Evolutionary conservation across 192 early-diverging fungal genomes (phyloP).

Genomic region (Blastocladiella britannica): DNA sequence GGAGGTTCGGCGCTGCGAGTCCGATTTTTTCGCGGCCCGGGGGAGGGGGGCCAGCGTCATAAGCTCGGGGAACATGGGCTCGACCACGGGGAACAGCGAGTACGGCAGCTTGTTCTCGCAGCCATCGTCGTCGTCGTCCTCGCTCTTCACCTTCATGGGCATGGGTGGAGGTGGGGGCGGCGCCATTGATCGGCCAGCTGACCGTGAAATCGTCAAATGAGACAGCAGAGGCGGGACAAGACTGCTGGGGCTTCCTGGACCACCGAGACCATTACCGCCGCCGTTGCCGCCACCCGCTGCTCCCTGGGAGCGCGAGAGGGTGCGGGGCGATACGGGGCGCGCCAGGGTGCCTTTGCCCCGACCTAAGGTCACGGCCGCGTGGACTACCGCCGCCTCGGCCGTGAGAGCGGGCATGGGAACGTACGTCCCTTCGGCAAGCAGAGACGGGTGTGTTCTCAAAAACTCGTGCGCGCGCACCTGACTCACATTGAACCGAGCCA

Average conservation of each 20-base stretch:
- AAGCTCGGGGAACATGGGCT: neutral
- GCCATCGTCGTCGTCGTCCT: neutral
- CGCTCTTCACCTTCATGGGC: no score
- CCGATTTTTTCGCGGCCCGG: no score
- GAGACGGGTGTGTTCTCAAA: neutral
- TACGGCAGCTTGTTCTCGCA: neutral
- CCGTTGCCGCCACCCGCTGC: no score
- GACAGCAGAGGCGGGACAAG: no score
- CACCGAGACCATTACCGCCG: no score
- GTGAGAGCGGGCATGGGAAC: neutral
- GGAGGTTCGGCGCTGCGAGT: no score
- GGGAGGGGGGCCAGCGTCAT: neutral
- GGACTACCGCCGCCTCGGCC: neutral
- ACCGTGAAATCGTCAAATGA: no score
- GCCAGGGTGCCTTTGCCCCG: neutral
- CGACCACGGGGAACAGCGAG: neutral
- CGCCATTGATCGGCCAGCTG: no score
- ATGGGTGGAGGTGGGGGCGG: no score
- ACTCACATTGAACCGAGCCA: conserved; percentile 11
- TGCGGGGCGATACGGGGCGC: neutral
- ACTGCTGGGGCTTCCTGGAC: no score
- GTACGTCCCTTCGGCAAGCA: neutral
- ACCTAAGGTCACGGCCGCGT: neutral
- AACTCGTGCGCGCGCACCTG: conserved; percentile 21
- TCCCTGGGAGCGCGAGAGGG: no score